Evolutionary conservation across 2,329 filamentous ascomycete genomes (phyloP).

Genomic region (Drechslera avenae): DNA sequence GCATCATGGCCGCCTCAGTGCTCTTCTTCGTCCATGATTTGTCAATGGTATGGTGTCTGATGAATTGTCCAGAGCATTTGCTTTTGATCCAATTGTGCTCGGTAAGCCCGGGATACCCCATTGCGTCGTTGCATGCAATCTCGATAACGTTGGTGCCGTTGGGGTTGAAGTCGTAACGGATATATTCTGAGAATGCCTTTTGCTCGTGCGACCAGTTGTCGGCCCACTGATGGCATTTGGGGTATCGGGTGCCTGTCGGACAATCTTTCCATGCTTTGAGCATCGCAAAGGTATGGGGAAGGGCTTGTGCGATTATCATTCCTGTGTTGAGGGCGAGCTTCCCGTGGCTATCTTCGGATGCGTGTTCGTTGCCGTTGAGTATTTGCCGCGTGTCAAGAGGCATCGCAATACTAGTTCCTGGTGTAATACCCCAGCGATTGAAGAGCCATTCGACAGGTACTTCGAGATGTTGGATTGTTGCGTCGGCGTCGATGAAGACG

Average conservation of each 20-base stretch:
- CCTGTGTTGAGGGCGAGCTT: slow-evolving; percentile 48
- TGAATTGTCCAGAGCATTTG: slow-evolving; percentile 35
- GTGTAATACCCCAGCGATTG: slow-evolving; percentile 52
- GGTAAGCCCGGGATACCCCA: slow-evolving; percentile 36
- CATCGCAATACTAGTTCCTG: slow-evolving; percentile 50
- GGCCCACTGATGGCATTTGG: slow-evolving; percentile 37
- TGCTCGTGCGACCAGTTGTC: slow-evolving; percentile 42
- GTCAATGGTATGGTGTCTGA: slow-evolving; percentile 36
- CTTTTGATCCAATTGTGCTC: slow-evolving; percentile 14
- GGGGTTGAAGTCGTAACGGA: slow-evolving; percentile 42
- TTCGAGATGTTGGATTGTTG: slow-evolving; percentile 49
- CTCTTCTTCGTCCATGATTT: slow-evolving; percentile 24
- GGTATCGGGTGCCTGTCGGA: slow-evolving; percentile 31
- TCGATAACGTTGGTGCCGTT: slow-evolving; percentile 33
- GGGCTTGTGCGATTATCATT: slow-evolving; percentile 47
- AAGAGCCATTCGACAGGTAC: slow-evolving; percentile 56
- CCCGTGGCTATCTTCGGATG: slow-evolving; percentile 47
- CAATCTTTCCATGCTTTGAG: slow-evolving; percentile 41
- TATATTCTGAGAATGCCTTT: slow-evolving; percentile 42
- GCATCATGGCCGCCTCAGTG: slow-evolving; percentile 22
- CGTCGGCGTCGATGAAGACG: slow-evolving; percentile 54
- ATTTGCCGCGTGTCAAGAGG: slow-evolving; percentile 43
- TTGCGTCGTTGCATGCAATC: slow-evolving; percentile 44
- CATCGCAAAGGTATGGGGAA: slow-evolving; percentile 34
- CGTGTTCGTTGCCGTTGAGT: slow-evolving; percentile 15